Conservation (phyloP, 148 eudicot species). For the Talinum fruticosum region DNA sequence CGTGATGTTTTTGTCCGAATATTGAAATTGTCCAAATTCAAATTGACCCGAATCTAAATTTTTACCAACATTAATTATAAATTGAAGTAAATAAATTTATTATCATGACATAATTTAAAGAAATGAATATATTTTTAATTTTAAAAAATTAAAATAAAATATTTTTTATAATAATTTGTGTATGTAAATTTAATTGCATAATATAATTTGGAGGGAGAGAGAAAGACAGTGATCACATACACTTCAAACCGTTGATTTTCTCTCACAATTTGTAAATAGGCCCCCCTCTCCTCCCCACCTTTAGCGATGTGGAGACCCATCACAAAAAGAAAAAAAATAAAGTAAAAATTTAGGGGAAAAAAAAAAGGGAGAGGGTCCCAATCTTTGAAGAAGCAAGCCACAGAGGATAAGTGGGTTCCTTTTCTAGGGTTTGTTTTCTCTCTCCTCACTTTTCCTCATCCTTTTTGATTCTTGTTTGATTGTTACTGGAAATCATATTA, state of each 20-base stretch:
- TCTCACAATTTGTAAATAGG: slow-evolving; percentile 13
- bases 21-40: too few species aligned
- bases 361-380: slow-evolving; percentile 33
- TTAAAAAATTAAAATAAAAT: too few species aligned
- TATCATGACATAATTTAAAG: too few species aligned
- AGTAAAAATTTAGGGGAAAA: background rate
- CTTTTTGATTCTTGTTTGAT: slow-evolving; percentile 4
- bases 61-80: too few species aligned
- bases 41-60: too few species aligned
- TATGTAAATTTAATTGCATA: too few species aligned
- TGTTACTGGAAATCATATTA: background rate
- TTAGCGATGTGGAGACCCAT: slow-evolving; percentile 21
- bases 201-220: background rate
- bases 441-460: slow-evolving; percentile 12
- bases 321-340: background rate
- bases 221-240: background rate
- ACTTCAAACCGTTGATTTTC: slow-evolving; percentile 25
- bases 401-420: slow-evolving; percentile 49
- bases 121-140: too few species aligned
- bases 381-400: slow-evolving; percentile 22
- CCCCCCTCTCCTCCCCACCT: background rate
- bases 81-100: too few species aligned
- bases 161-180: too few species aligned
- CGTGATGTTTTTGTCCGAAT: too few species aligned
- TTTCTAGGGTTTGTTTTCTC: slow-evolving; percentile 40